Percentiles rank a stretch among this genome's conserved stretches.
These are phyloP conservation scores for Diaporthe sp. DNA, from an alignment of 2,329 filamentous ascomycete species.

Conservation along the genomic window DNA sequence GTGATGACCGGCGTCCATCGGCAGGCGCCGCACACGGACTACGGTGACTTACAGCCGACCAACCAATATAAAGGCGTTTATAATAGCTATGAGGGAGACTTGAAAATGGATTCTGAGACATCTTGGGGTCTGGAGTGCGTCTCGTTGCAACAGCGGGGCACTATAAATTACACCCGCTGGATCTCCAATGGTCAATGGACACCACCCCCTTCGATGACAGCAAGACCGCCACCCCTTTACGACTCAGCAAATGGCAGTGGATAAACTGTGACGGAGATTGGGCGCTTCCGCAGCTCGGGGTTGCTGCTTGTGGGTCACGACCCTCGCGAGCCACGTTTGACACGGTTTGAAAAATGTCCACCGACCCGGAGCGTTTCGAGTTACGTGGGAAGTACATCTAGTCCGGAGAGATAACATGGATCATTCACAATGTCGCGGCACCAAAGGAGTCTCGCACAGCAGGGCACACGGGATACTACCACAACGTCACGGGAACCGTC, in stretches of 20 bases:
- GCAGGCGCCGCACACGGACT: too few species aligned
- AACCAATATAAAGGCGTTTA: not conserved
- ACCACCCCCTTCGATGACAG: not conserved
- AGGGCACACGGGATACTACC: not conserved
- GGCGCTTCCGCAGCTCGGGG: not conserved
- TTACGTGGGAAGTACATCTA: not conserved
- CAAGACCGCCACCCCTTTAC: not conserved
- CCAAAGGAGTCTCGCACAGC: not conserved
- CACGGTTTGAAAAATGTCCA: not conserved
- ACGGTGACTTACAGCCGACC: too few species aligned
- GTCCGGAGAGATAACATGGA: not conserved
- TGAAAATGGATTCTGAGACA: rapidly evolving
- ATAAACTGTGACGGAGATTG: not conserved
- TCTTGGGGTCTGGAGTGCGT: not conserved
- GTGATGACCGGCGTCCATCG: too few species aligned
- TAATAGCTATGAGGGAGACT: not conserved
- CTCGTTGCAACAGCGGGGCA: not conserved
- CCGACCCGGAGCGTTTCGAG: not conserved
- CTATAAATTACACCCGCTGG: not conserved
- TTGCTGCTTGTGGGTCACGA: not conserved
- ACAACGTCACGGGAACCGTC: not conserved
- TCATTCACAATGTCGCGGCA: not conserved
- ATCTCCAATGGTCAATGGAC: not conserved
- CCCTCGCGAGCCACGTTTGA: not conserved
- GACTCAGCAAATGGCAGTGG: not conserved